These are phyloP conservation scores for Neurospora sp. DNA, from an alignment of 2,329 filamentous ascomycete species.

Conservation along the genomic window DNA sequence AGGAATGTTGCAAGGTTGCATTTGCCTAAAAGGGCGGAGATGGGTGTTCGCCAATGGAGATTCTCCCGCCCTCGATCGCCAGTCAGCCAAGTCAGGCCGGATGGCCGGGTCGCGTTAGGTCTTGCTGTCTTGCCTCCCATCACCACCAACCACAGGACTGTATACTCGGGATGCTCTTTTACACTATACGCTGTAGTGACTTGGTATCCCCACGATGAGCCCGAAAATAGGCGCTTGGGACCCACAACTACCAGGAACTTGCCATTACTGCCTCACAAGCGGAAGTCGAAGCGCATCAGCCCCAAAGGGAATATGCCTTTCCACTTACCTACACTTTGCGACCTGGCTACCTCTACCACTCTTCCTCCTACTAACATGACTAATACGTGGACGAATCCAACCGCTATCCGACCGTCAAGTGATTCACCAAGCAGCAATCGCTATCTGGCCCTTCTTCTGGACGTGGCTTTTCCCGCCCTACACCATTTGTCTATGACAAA, in stretches of 20 bases:
- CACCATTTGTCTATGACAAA: not conserved
- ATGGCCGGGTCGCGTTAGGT: not conserved
- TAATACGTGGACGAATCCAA: not conserved
- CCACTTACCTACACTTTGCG: not conserved
- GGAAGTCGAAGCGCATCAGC: not conserved
- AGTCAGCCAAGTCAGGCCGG: not conserved
- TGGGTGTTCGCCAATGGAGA: not conserved
- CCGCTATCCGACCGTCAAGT: not conserved
- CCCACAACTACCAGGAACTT: not conserved
- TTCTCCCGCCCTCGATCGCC: not conserved
- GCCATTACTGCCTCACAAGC: not conserved
- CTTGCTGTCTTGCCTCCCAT: slow-evolving; percentile 2
- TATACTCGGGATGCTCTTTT: not conserved
- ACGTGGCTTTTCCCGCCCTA: not conserved
- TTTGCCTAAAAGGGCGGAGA: not conserved
- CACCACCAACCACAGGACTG: not conserved
- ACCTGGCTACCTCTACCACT: not conserved
- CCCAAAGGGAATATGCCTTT: not conserved
- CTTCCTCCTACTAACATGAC: not conserved
- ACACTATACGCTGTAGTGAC: not conserved
- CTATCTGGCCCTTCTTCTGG: not conserved
- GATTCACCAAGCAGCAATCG: not conserved
- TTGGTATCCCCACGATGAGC: not conserved
- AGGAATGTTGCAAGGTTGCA: not conserved
- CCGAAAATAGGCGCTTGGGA: not conserved